Conservation (phyloP, 371 early-diverging fungal species). For the Rhizopus stolonifer region DNA sequence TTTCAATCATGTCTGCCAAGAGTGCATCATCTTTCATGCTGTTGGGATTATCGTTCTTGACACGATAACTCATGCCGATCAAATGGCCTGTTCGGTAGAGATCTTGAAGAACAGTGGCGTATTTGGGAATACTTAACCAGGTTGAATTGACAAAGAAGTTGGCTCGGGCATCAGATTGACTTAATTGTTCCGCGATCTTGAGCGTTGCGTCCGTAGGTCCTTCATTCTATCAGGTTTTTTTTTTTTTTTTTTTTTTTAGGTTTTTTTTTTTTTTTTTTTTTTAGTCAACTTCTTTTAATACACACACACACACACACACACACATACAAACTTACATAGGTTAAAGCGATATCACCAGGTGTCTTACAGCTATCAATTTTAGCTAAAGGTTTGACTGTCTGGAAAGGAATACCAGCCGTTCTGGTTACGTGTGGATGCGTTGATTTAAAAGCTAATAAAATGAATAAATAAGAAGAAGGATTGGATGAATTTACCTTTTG, state of each 20-base stretch:
- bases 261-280: too few relatives aligned
- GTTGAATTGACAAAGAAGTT: conserved; percentile 61
- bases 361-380: neutral
- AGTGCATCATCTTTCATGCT: conserved; percentile 47
- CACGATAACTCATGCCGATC: conserved; percentile 62
- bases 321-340: conserved; percentile 47
- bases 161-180: conserved; percentile 52
- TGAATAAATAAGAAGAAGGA: too few relatives aligned
- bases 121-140: conserved; percentile 54
- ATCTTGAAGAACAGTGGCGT: conserved; percentile 52
- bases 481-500: too few relatives aligned
- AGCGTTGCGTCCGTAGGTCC: conserved; percentile 64
- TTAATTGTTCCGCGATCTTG: conserved; percentile 53
- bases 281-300: too few relatives aligned
- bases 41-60: conserved; percentile 48
- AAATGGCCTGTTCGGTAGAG: conserved; percentile 57
- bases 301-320: too few relatives aligned
- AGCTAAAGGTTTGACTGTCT: too few relatives aligned
- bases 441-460: too few relatives aligned
- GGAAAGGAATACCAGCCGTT: too few relatives aligned
- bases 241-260: too few relatives aligned
- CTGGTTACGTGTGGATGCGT: too few relatives aligned
- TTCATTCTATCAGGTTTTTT: conserved; percentile 56
- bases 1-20: conserved; percentile 46
- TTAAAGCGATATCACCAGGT: conserved; percentile 49